Percentiles rank a stretch among this genome's conserved stretches.
Evolutionary conservation across 306 rosid species (phyloP).

Genomic region (Aeschynomene evenia): DNA sequence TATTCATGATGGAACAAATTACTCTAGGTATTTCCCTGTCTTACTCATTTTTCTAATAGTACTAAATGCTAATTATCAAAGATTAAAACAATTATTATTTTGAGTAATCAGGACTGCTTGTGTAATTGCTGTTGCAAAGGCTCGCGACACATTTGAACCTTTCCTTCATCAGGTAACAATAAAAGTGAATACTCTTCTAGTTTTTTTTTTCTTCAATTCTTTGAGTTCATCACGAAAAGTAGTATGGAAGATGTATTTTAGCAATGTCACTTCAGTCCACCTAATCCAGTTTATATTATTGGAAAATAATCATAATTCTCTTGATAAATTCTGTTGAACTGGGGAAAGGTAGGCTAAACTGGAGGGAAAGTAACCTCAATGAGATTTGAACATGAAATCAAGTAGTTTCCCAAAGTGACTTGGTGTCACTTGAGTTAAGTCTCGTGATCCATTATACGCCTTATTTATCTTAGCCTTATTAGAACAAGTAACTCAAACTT

Average conservation of each 20-base stretch:
- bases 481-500: neutral
- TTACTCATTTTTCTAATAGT: slow-evolving; percentile 3
- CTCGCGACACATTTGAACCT: slow-evolving; percentile 95
- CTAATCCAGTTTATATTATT: neutral
- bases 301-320: slow-evolving; percentile 1
- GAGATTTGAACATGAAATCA: neutral
- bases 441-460: neutral
- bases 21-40: slow-evolving; percentile 68
- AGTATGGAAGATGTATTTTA: neutral
- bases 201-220: slow-evolving; percentile 1
- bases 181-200: neutral
- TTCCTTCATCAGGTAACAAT: slow-evolving; percentile 82
- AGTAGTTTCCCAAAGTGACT: neutral
- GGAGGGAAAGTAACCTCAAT: neutral
- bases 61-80: neutral
- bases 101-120: slow-evolving; percentile 81
- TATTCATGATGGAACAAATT: slow-evolving; percentile 95
- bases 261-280: neutral
- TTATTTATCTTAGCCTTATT: neutral
- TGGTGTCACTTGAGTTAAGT: neutral
- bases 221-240: neutral
- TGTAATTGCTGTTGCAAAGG: slow-evolving; percentile 97
- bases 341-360: neutral
- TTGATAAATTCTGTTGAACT: neutral
- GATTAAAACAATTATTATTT: slow-evolving; percentile 6